phyloP scores from a whole-genome alignment of 257 asterid genomes.

The Gentiana macrophylla region DNA sequence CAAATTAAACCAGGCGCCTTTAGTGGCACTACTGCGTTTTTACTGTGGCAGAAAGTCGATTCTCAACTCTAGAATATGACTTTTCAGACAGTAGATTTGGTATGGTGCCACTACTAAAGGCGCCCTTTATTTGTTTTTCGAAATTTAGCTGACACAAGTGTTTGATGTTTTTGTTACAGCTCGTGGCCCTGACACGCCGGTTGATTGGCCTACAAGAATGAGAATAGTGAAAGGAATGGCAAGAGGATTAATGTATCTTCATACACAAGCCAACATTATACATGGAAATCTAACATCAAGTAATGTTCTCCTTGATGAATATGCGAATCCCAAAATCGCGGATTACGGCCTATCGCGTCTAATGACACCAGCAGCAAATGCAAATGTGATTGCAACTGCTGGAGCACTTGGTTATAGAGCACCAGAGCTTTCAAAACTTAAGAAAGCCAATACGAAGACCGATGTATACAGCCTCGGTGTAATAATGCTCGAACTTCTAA shows the following conservation, averaged over 20 bases:
- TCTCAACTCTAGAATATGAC: too few species aligned
- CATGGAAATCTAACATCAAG: conserved; percentile 94
- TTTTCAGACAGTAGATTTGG: too few species aligned
- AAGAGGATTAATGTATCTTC: conserved; percentile 75
- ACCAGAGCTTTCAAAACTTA: conserved; percentile 87
- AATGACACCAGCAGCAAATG: conserved; percentile 85
- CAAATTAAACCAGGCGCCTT: not conserved
- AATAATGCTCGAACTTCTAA: conserved; percentile 69
- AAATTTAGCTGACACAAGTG: not conserved
- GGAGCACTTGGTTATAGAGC: conserved; percentile 93
- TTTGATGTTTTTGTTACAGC: conserved; percentile 35
- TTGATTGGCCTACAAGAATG: conserved; percentile 78
- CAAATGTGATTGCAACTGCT: conserved; percentile 81
- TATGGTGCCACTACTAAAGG: too few species aligned
- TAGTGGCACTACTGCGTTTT: not conserved
- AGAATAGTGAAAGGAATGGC: conserved; percentile 72
- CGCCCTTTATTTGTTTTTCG: too few species aligned
- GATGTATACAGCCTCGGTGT: conserved; percentile 92
- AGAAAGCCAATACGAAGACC: conserved; percentile 81
- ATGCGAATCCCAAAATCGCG: conserved; percentile 49
- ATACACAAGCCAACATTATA: conserved; percentile 51
- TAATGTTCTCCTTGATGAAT: conserved; percentile 75
- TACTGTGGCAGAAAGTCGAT: too few species aligned
- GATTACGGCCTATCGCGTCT: conserved; percentile 82
- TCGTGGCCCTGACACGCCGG: conserved; percentile 60